Base-by-base conservation (phyloP, 106 monocot genomes). In the Triglochin maritima region DNA sequence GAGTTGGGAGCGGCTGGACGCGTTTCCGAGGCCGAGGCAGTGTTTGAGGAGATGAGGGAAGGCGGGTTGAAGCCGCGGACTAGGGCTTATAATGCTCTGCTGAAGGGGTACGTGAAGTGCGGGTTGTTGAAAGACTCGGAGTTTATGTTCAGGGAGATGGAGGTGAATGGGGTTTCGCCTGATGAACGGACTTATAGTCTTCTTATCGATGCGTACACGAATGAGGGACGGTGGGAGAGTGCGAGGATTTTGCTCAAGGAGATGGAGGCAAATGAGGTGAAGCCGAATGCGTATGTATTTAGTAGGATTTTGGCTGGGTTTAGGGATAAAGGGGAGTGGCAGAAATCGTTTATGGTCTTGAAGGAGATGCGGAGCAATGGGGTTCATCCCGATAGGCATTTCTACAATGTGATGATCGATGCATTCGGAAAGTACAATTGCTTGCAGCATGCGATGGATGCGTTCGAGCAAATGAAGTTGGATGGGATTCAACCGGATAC, bases 391-490 rank as follows among this genome's bases (percentile, higher is more conserved):
- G 95, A 96, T 43, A 65, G 87, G 10, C 90, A 96, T 74, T 96
- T 96, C 73, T 96, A 90, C 72, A 90, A 96, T 70, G 85, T 96
- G 46, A 87, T 96, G 95, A 96, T 96, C 0, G 90, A 96, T 69
- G 68, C 83, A 5, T 96, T 96, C 62, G 90, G 95, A 17, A 96
- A 88, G 76, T 80, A 84, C 63, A 96, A 91, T 59, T 83, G 83
- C 29, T 68, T 96, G 45, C 68, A 83, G 3, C 87, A 90, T 68
- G 87, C 86, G 3, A 78, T 91, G 79, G 90, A 91, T 82, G 90
- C 88, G 2, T 96, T 96, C 58, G 73, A 86, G 57, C 63, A 72
- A 70, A 96, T 96, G 90, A 63, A 63, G 45, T 48, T 59, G 46
- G 87, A 96, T 55, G 96, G 96, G 7, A 82, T 96, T 11, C 69